Evolutionary conservation across 2,329 filamentous ascomycete species (phyloP), one percentile per base, ranked within the genome.

Genomic region (Cadophora luteo-olivacea): DNA sequence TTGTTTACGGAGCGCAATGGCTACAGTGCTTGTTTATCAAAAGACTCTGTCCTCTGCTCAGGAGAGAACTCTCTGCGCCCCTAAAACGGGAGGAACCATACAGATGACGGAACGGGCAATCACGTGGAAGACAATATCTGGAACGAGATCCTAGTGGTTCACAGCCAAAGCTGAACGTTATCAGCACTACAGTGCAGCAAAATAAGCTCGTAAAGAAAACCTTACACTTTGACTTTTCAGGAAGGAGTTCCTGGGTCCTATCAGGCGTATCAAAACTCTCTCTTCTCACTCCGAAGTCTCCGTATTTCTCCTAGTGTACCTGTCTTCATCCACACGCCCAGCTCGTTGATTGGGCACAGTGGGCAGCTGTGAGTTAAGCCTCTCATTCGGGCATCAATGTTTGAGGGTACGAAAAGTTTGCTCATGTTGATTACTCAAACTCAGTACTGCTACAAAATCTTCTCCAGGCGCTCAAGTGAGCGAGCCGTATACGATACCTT

Each of bases 71-170:
- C 12, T 51, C 45, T 51, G 36, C 19, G 60, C 41, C 25, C 41
- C 36, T 25, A 62, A 62, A 62, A 60, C 33, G 22, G n/a, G 36
- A 60, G 55, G n/a, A 60, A 25, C 55, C n/a, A 60, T 38, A 22
- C n/a, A 25, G 16, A 25, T 7, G 12, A 2, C 29, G 6, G 6
- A 55, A 55, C 16, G 25, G 52, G 3, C 29, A 33, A n/a, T 55
- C 52, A 55, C 52, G 52, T 55, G 52, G 16, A 55, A 55, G 29
- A n/a, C 3, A 32, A 55, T 9, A 14, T 41, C n/a, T 60, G 55
- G 55, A 12, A 22, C 11, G 55, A n/a, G 12, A 9, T 60, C 55
- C 33, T 41, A 60, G 16, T 41, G 55, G 55, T 38, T 24, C 29
- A 19, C 32, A 24, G 55, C 8, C 22, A 38, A 9, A 38, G 22